Percentiles rank a stretch among this genome's conserved stretches.
Conservation (phyloP, 108 stramenopile species). For the Craspedostauros australis region DNA sequence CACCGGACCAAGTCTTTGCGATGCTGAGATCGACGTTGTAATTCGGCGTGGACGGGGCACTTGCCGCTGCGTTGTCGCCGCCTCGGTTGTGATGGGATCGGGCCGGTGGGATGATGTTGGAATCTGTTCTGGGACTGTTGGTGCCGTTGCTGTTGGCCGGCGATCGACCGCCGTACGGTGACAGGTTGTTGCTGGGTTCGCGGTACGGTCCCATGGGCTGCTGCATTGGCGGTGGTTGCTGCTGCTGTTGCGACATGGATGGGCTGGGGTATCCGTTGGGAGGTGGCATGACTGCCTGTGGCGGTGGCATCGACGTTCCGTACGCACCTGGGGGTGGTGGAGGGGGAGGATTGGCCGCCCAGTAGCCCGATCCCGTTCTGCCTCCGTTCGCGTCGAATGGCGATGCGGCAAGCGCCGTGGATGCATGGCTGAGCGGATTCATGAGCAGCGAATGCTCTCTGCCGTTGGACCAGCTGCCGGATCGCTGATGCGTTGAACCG, state of each 20-base stretch:
- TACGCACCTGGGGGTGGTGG: conserved; percentile 22
- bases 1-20: conserved; percentile 28
- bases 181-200: not conserved
- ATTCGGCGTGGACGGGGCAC: conserved; percentile 6
- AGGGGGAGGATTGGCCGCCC: conserved; percentile 22
- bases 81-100: not conserved
- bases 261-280: no score
- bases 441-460: conserved; percentile 23
- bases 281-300: no score
- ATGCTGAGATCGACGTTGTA: conserved; percentile 31
- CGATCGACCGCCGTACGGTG: not conserved
- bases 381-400: conserved; percentile 15
- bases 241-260: conserved; percentile 8
- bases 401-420: conserved; percentile 30
- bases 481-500: conserved; percentile 15
- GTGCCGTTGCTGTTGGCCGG: conserved; percentile 10
- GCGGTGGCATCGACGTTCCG: no score
- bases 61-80: conserved; percentile 11
- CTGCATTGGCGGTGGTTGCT: not conserved
- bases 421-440: conserved; percentile 52
- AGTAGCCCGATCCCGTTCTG: conserved; percentile 24
- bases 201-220: conserved; percentile 6
- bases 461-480: conserved; percentile 27
- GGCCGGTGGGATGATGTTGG: no score
- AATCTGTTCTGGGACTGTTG: no score